phyloP scores from a whole-genome alignment of 768 basidiomycete species.

The Suillus discolor region DNA sequence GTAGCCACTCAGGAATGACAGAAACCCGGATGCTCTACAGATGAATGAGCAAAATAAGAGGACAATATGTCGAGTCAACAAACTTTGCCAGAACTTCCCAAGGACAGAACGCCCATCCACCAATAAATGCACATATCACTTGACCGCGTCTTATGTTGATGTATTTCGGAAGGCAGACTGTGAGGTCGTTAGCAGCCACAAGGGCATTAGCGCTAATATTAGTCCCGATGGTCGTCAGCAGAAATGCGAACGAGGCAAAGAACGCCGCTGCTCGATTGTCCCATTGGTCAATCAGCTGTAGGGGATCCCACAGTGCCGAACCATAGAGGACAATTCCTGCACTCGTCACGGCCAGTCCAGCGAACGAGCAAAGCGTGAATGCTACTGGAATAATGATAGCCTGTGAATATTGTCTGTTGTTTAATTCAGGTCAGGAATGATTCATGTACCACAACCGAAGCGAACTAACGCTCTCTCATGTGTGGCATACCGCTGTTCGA shows the following conservation, averaged over 20 bases:
- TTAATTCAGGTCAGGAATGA: neutral
- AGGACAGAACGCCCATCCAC: conserved; percentile 84
- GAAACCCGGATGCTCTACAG: conserved; percentile 58
- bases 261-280: conserved; percentile 85
- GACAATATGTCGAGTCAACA: conserved; percentile 1
- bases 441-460: neutral
- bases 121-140: conserved; percentile 75
- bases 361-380: conserved; percentile 77
- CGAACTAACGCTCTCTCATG: conserved; percentile 55
- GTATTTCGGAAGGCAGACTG: conserved; percentile 72
- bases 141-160: conserved; percentile 84
- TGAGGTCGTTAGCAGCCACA: conserved; percentile 83
- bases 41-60: neutral
- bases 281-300: conserved; percentile 76
- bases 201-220: conserved; percentile 66
- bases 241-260: conserved; percentile 77
- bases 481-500: conserved; percentile 67
- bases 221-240: conserved; percentile 36
- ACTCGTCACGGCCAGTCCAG: conserved; percentile 80
- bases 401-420: conserved; percentile 68
- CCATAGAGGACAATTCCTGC: conserved; percentile 75
- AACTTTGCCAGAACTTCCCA: conserved; percentile 77
- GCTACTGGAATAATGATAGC: conserved; percentile 72
- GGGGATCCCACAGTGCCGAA: conserved; percentile 69
- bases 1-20: conserved; percentile 82